Evolutionary conservation across 1,284 basidiomycete species (phyloP), one percentile per base, ranked within the genome.

Genomic region (Moesziomyces aphidis): DNA sequence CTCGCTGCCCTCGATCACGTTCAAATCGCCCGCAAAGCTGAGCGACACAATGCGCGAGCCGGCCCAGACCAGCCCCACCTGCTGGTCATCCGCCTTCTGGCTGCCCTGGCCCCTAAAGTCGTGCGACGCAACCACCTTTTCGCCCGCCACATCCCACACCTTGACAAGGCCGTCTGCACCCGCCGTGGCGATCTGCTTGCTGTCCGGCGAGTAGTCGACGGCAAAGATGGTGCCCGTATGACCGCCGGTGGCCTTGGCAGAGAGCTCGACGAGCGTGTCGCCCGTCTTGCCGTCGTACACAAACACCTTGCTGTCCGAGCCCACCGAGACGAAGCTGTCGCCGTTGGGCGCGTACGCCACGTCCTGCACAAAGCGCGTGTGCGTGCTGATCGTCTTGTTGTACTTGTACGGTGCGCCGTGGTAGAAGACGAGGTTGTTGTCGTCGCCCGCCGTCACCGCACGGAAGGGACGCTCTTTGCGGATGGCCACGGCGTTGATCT

Each of bases 331-430:
- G 83, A 98, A 97, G 54, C 68, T 65, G n/a, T 74, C 63, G 26
- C 82, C 82, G 44, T 67, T 70, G 0, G 91, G 90, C 0, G 94
- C 89, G 83, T 91, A 97, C 59, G 90, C 89, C 23, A 98, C 90
- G 65, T 97, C 93, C 85, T 97, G 94, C 5, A 99, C 93, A 83
- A 97, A 99, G 83, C 93, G 93, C 4, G 91, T 92, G 85, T 99
- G 97, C 0, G 91, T 92, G 39, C 51, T 53, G 55, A 82, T 69
- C 10, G 81, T 77, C 55, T 72, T 76, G 53, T 69, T 69, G 52
- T 78, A 83, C 63, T 92, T 95, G 78, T 77, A 78, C 43, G 61
- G 82, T 8, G 76, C 73, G 88, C 92, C 92, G 83, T 91, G 89
- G 78, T 93, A 91, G 82, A 97, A 92, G 45, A 93, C 89, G 71